A percentile compares a stretch with the other conserved stretches of the same genome.
Conservation (phyloP, 495 filamentous ascomycete species). For the Aspergillus baeticus region DNA sequence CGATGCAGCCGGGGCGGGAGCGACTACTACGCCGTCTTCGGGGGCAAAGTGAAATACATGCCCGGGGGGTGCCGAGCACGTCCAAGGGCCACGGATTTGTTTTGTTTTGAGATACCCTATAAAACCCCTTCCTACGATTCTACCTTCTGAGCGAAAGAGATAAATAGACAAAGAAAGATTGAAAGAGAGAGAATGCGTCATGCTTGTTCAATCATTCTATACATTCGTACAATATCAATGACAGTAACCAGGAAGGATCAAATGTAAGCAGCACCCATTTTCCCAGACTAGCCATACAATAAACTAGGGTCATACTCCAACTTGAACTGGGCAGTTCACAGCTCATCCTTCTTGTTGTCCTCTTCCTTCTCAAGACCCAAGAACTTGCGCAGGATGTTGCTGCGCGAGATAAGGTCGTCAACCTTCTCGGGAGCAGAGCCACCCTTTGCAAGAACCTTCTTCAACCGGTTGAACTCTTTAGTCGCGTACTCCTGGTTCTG, state of each 20-base stretch:
- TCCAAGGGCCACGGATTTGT: neutral
- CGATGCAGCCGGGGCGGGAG: neutral
- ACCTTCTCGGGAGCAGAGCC: constrained; percentile 81
- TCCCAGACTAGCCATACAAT: neutral
- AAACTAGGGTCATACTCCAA: neutral
- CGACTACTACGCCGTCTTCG: neutral
- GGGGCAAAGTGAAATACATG: constrained; percentile 21
- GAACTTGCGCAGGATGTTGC: constrained; percentile 86
- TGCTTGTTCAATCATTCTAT: constrained; percentile 1
- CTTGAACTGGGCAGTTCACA: constrained; percentile 39
- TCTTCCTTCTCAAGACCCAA: constrained; percentile 40
- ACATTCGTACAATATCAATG: neutral
- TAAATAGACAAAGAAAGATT: neutral
- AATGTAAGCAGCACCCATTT: neutral
- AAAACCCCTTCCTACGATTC: neutral
- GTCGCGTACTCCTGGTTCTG: constrained; percentile 73
- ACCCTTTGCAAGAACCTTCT: constrained; percentile 80
- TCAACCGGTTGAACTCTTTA: constrained; percentile 82
- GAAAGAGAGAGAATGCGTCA: neutral
- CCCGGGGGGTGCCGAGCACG: neutral
- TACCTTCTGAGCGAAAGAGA: neutral
- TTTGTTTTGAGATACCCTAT: constrained; percentile 8
- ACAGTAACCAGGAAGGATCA: neutral
- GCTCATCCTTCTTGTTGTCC: constrained; percentile 62
- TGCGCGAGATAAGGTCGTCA: constrained; percentile 82